These are phyloP conservation scores for Castanea mollissima DNA, from an alignment of 306 rosid species.

Conservation along the genomic window DNA sequence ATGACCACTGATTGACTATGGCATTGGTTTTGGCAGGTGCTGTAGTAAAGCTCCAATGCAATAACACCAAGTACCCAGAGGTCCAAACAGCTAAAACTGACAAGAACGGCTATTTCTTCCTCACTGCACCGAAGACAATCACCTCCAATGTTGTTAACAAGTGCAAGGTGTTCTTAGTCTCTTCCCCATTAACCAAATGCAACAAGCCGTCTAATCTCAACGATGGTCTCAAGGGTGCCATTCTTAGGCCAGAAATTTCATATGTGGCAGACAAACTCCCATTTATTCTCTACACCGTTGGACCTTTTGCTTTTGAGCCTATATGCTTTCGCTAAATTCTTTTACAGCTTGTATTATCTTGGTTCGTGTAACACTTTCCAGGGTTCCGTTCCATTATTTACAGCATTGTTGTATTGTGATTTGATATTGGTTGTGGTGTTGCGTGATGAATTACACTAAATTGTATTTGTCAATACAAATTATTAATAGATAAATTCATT, in stretches of 20 bases:
- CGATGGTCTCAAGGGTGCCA: conserved; percentile 55
- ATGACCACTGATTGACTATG: background rate
- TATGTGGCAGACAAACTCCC: conserved; percentile 37
- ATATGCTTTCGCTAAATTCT: conserved; percentile 27
- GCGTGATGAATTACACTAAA: no score
- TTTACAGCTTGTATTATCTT: background rate
- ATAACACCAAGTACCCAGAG: conserved; percentile 52
- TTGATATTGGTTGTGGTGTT: no score
- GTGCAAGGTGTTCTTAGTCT: conserved; percentile 49
- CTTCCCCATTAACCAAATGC: conserved; percentile 45
- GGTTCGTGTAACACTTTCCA: no score
- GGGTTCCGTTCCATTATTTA: no score
- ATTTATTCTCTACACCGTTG: conserved; percentile 59
- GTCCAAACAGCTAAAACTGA: conserved; percentile 38
- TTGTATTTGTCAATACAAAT: no score
- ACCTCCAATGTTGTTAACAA: conserved; percentile 65
- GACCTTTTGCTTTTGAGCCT: conserved; percentile 80
- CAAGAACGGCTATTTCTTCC: conserved; percentile 77
- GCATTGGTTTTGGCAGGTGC: conserved; percentile 48
- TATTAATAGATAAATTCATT: no score
- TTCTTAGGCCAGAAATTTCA: conserved; percentile 47
- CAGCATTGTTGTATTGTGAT: no score
- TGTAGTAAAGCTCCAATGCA: conserved; percentile 61
- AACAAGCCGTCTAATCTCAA: conserved; percentile 49
- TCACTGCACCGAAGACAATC: conserved; percentile 55